phyloP scores from a whole-genome alignment of 179 eudicot genomes.

The Spinacia oleracea region DNA sequence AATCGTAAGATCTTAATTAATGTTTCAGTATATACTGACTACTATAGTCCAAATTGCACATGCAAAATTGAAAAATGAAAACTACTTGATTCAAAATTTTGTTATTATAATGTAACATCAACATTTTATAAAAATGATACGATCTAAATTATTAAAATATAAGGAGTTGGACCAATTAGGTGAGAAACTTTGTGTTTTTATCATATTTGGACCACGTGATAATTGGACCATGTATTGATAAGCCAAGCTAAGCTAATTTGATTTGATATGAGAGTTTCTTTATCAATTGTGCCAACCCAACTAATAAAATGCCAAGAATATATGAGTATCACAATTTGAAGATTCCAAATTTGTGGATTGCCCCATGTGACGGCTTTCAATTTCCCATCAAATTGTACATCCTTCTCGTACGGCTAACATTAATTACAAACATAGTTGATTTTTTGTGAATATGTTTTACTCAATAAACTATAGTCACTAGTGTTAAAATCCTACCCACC shows the following conservation, averaged over 20 bases:
- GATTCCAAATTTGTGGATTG: background rate
- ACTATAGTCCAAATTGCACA: background rate
- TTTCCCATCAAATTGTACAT: background rate
- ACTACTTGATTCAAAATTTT: background rate
- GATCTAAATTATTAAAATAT: background rate
- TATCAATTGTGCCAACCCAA: constrained; percentile 20
- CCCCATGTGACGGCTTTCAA: constrained; percentile 7
- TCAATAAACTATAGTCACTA: too few relatives aligned
- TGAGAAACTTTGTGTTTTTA: background rate
- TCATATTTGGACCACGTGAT: background rate
- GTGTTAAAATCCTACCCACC: too few relatives aligned
- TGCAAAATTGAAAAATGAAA: background rate
- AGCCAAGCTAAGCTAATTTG: constrained; percentile 19
- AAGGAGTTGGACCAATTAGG: background rate
- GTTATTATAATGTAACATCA: too few relatives aligned
- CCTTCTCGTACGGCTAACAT: constrained; percentile 23
- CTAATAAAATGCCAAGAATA: background rate
- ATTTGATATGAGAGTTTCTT: constrained; percentile 23
- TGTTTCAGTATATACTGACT: background rate
- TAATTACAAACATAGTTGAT: too few relatives aligned
- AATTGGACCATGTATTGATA: too few relatives aligned
- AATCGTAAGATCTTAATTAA: background rate
- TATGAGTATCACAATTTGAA: background rate
- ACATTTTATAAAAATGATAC: background rate
- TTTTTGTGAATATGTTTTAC: too few relatives aligned